Percentiles rank a stretch among this genome's conserved stretches.
phyloP scores from a whole-genome alignment of 1,139 yeast species.

The Geotrichum macrosporum region DNA sequence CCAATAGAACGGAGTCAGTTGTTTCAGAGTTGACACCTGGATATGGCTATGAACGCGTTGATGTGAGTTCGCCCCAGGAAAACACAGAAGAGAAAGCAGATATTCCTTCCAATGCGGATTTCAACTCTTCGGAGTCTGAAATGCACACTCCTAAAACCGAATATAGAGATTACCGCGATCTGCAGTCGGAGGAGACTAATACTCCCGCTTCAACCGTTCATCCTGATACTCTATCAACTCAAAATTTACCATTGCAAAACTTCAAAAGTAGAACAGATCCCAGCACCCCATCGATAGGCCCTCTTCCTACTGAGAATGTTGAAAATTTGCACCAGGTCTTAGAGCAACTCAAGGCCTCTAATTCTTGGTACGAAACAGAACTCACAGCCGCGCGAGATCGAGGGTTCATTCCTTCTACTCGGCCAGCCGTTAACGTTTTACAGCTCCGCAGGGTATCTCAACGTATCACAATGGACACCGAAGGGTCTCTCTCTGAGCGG shows the following conservation, averaged over 20 bases:
- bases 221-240: not conserved
- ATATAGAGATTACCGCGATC: conserved; percentile 13
- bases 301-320: not conserved
- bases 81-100: conserved; percentile 13
- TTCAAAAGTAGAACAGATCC: not conserved
- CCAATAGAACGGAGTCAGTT: conserved; percentile 21
- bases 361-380: conserved; percentile 37
- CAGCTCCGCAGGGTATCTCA: conserved; percentile 34
- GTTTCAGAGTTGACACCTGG: conserved; percentile 26
- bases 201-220: conserved; percentile 17
- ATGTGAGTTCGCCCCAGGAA: too few species aligned
- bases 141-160: conserved; percentile 12
- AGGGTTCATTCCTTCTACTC: conserved; percentile 32
- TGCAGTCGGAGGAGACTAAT: conserved; percentile 10
- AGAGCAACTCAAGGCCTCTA: conserved; percentile 35
- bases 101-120: too few species aligned
- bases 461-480: conserved; percentile 31
- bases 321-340: conserved; percentile 8
- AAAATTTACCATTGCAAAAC: conserved; percentile 1
- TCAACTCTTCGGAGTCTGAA: conserved; percentile 8
- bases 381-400: conserved; percentile 32
- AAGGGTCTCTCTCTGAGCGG: conserved; percentile 30
- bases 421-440: conserved; percentile 34
- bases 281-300: not conserved
- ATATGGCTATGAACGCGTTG: conserved; percentile 26